Evolutionary conservation across 164 flowering plant species (phyloP).

Genomic region (Akebia trifoliata): DNA sequence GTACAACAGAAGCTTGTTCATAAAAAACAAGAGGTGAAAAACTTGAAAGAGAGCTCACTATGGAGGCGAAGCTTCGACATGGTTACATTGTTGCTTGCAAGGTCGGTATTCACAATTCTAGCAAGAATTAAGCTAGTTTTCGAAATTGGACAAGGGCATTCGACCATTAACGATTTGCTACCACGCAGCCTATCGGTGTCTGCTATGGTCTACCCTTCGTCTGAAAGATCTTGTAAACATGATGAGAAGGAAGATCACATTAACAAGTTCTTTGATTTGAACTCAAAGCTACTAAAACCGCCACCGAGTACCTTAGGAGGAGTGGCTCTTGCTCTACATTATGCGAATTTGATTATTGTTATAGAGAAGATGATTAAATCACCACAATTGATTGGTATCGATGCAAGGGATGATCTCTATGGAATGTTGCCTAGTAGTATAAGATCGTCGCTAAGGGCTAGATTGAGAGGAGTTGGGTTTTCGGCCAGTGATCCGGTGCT

Average conservation of each 20-base stretch:
- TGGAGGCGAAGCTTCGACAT: constrained; percentile 70
- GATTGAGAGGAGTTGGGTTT: constrained; percentile 72
- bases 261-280: constrained; percentile 45
- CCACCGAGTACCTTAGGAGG: constrained; percentile 63
- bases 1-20: constrained; percentile 60
- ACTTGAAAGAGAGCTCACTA: constrained; percentile 53
- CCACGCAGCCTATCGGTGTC: constrained; percentile 66
- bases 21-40: constrained; percentile 67
- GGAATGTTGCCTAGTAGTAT: constrained; percentile 71
- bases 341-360: constrained; percentile 74
- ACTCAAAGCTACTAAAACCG: constrained; percentile 52
- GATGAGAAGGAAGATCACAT: constrained; percentile 12
- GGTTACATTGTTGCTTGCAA: constrained; percentile 38
- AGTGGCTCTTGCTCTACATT: constrained; percentile 68
- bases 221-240: too few species aligned
- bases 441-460: constrained; percentile 47
- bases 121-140: constrained; percentile 68
- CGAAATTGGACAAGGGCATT: constrained; percentile 34
- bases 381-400: constrained; percentile 77
- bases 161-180: constrained; percentile 11
- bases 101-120: constrained; percentile 53
- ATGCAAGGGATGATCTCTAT: constrained; percentile 86
- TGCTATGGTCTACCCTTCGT: constrained; percentile 63
- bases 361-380: constrained; percentile 81
- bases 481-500: constrained; percentile 64